phyloP scores from a whole-genome alignment of 192 early-diverging fungal genomes.

The Rhizophagus clarus region DNA sequence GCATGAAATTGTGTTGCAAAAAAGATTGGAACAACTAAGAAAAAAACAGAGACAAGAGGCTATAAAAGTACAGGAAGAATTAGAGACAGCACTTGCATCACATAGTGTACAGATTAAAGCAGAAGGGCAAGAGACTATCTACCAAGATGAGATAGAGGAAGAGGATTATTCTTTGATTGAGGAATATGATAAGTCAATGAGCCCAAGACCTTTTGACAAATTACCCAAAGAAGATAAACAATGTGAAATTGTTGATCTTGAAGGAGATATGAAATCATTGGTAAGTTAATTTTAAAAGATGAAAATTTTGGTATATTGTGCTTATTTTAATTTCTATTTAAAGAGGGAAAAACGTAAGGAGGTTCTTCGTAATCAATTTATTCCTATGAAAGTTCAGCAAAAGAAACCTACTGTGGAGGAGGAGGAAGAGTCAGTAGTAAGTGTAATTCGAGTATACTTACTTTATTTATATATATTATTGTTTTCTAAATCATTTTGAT shows the following conservation, averaged over 20 bases:
- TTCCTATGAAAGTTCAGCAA: slow-evolving; percentile 47
- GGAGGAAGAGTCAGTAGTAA: slow-evolving; percentile 43
- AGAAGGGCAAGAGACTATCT: slow-evolving; percentile 48
- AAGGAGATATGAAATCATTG: slow-evolving; percentile 61
- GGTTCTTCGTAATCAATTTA: slow-evolving; percentile 57
- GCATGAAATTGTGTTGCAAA: slow-evolving; percentile 75
- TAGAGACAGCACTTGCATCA: slow-evolving; percentile 56
- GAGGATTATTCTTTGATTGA: slow-evolving; percentile 41
- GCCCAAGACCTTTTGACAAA: slow-evolving; percentile 55
- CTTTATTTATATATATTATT: too few species aligned
- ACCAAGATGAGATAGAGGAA: slow-evolving; percentile 51
- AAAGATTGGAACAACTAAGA: slow-evolving; percentile 72
- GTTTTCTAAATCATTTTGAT: not conserved
- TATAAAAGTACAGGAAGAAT: slow-evolving; percentile 54
- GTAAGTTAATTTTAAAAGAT: slow-evolving; percentile 42
- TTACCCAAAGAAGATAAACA: slow-evolving; percentile 59
- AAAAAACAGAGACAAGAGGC: slow-evolving; percentile 58
- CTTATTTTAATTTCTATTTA: not conserved
- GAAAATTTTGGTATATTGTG: not conserved
- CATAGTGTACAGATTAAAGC: slow-evolving; percentile 43
- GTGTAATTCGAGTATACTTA: not conserved
- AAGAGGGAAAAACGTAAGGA: slow-evolving; percentile 56
- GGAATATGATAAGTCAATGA: slow-evolving; percentile 65
- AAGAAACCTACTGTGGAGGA: slow-evolving; percentile 36
- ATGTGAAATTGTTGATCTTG: slow-evolving; percentile 58